Base-by-base conservation (phyloP, 805 yeast genomes). In the Nakazawaea wyomingensis region DNA sequence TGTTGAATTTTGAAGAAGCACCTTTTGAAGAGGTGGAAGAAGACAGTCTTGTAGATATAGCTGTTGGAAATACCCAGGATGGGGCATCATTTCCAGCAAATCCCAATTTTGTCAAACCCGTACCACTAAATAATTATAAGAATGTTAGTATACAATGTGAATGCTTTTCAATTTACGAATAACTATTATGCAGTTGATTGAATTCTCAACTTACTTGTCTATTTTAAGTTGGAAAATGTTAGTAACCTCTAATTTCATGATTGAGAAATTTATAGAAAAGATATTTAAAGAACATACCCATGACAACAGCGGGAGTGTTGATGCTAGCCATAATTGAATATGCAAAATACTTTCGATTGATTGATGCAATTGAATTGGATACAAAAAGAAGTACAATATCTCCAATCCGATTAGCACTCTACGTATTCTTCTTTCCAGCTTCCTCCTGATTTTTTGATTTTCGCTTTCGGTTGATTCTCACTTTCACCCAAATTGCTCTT, bases 61-160 rank as follows among this genome's bases (percentile, higher is more conserved):
- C 98, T 1, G 99, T 93, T 41, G 99, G 99, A 57, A 93, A 87
- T 26, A 93, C 88, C 76, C 85, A 93, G 4, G 97, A 90, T 32
- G 99, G 99, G 19, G 97, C 76, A 66, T 93, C 99, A 62, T 93
- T 93, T 44, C 99, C 99, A 53, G 99, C 99, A 68, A 90, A 93
- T 21, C 99, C 99, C 53, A 93, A 75, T 63, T 93, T 93, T 60
- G 99, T 93, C 54, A 90, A 73, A 52, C 99, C 99, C 54, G 99
- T 93, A 75, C 99, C 99, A 63, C 91, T 91, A 74, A 48, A 43
- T 28, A 47, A 52, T 4, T 20, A 3, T n/a, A n/a, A n/a, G n/a
- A n/a, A n/a, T n/a, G 28, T 17, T 30, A 18, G 27, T 43, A 34
- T n/a, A n/a, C n/a, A n/a, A n/a, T n/a, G n/a, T n/a, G n/a, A n/a